Evolutionary conservation across 495 filamentous ascomycete genomes (phyloP), one percentile per base, ranked within the genome.

Genomic region (Podospora appendiculata): DNA sequence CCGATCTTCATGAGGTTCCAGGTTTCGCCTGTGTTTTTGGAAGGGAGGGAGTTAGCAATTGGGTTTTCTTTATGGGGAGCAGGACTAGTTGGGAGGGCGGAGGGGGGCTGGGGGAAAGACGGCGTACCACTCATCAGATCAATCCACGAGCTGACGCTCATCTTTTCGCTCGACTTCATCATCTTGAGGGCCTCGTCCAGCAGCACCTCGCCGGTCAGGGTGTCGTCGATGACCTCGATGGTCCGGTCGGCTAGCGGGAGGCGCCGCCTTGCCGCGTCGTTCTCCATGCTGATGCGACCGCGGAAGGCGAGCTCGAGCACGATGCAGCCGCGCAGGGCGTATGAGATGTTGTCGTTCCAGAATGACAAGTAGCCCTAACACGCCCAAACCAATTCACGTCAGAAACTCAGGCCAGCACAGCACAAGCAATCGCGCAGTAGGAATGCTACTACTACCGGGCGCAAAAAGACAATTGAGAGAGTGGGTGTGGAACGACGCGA

Each of bases 1-100:
- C 93, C 93, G 60, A 98, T 98, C 73, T 98, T 98, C 93, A 98
- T 96, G 50, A 98, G 75, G 61, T 98, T 98, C 93, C 93, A 98
- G 53, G 93, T 98, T 72, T 98, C 93, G 58, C 93, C 93, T 98
- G 61, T 56, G 4, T 25, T 25, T 5, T 2, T 16, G 14, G 36
- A 2, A 35, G 44, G 41, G 38, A 32, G 36, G 36, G 13, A 11
- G 19, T 39, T 7, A 34, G 45, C n/a, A 38, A 38, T 38, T 38
- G 36, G 36, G 7, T 34, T 8, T n/a, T 47, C 25, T 14, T 48
- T 1, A 11, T 8, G 46, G 32, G 10, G 13, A 14, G 46, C 19
- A 1, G 38, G 38, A 34, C 14, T 9, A n/a, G 18, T 33, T 5
- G 19, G 8, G 19, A n/a, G 16, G 5, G n/a, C 11, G 17, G 13